These are phyloP conservation scores for Elsinoe ampelina DNA, from an alignment of 2,329 filamentous ascomycete genomes.

Conservation along the genomic window DNA sequence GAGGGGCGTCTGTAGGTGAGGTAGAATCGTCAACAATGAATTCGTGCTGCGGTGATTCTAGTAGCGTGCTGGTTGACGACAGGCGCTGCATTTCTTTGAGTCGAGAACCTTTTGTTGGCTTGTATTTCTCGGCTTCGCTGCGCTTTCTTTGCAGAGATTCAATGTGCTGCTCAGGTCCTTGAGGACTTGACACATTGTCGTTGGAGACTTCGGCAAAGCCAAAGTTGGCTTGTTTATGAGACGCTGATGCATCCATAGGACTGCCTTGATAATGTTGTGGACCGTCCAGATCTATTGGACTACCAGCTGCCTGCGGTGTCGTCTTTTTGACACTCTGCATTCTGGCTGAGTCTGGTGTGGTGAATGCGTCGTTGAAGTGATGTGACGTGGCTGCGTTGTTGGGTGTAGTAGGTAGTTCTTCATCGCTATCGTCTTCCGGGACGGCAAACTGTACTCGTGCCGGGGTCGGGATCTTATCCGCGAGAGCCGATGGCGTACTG, in stretches of 20 bases:
- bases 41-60: slow-evolving; percentile 1
- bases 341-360: slow-evolving; percentile 2
- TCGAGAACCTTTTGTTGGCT: slow-evolving; percentile 35
- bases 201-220: neutral
- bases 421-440: neutral
- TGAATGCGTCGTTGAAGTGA: neutral
- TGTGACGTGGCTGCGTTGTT: neutral
- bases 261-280: neutral
- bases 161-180: slow-evolving; percentile 11
- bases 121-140: slow-evolving; percentile 31
- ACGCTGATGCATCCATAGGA: neutral
- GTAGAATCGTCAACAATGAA: neutral
- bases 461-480: neutral
- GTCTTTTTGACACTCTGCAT: slow-evolving; percentile 5
- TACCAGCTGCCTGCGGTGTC: neutral
- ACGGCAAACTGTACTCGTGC: neutral
- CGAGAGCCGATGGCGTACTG: neutral
- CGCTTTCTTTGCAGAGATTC: slow-evolving; percentile 3
- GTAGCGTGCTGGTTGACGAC: slow-evolving; percentile 14
- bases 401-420: neutral
- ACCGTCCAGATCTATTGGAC: neutral
- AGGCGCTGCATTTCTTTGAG: slow-evolving; percentile 29
- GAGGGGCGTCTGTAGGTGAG: slow-evolving; percentile 2
- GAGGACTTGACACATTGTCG: neutral
- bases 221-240: neutral